Evolutionary conservation across 192 early-diverging fungal species (phyloP), one percentile per base, ranked within the genome.

Genomic region (Globomyces pollinis-pini): DNA sequence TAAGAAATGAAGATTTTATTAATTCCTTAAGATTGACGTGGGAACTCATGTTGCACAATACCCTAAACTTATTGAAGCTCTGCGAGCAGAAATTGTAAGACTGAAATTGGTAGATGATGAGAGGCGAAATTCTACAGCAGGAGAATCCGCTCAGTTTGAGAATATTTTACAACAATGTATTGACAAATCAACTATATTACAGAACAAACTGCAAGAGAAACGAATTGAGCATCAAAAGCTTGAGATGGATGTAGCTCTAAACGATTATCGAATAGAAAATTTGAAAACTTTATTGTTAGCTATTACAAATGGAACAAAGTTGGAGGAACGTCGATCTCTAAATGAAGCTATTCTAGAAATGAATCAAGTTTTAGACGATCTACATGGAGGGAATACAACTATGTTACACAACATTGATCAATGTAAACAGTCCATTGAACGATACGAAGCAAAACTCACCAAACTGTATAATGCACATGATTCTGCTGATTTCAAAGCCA

Each of bases 1-100:
- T 70, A 21, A n/a, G n/a, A n/a, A n/a, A n/a, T n/a, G n/a, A n/a
- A n/a, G n/a, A n/a, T n/a, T 7, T 26, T 26, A 47, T 4, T 0
- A 26, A 9, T 47, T 12, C 23, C 28, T 15, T 26, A 11, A 47
- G 44, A 47, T 47, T 26, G 50, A 68, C 35, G 63, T 72, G 7
- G 63, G 56, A 1, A 41, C 55, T 0, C 70, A 76, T 31, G 41
- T 70, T 21, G 51, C 70, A 1, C 62, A 73, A 28, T 73, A 72
- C 57, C 65, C 71, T 2, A 50, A 63, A 28, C 45, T 73, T 1
- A 72, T 76, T 30, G 45, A 15, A 8, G 58, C 54, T 2, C 57
- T 77, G n/a, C 35, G 63, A 15, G 18, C 15, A 15, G 75, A 77
- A 62, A 44, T 77, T 7, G 55, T 39, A 12, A 13, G 55, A 13